phyloP scores from a whole-genome alignment of 208 protist species.

The Leishmania tarentolae region DNA sequence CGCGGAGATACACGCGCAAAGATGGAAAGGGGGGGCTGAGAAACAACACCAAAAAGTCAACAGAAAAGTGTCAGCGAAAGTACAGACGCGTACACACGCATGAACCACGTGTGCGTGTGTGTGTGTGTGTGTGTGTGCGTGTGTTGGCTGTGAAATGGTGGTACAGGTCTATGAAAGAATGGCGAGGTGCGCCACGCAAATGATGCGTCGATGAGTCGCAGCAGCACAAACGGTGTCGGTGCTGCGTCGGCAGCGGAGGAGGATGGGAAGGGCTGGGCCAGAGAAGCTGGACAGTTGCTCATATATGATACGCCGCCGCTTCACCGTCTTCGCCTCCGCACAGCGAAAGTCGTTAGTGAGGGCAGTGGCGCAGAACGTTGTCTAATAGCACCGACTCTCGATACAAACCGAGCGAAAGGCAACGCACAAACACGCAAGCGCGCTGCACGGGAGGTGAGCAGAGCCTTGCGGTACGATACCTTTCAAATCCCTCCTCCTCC shows the following conservation, averaged over 20 bases:
- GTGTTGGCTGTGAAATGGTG: neutral
- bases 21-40: neutral
- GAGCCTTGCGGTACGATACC: neutral
- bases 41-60: neutral
- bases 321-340: neutral
- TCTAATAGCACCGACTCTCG: neutral
- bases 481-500: neutral
- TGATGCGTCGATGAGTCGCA: neutral
- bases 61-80: neutral
- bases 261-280: neutral
- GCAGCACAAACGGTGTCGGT: neutral
- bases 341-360: neutral
- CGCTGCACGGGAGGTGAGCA: neutral
- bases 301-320: neutral
- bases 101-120: too few species aligned
- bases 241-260: neutral
- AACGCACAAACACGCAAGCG: neutral
- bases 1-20: neutral
- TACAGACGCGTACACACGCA: neutral
- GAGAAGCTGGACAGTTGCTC: neutral
- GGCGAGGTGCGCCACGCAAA: neutral
- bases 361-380: neutral
- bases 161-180: constrained; percentile 3
- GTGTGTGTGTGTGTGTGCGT: too few species aligned
- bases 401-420: neutral